Percentiles rank a stretch among this genome's conserved stretches.
Conservation (phyloP, 2,329 filamentous ascomycete species). For the Dothidotthia symphoricarpi region DNA sequence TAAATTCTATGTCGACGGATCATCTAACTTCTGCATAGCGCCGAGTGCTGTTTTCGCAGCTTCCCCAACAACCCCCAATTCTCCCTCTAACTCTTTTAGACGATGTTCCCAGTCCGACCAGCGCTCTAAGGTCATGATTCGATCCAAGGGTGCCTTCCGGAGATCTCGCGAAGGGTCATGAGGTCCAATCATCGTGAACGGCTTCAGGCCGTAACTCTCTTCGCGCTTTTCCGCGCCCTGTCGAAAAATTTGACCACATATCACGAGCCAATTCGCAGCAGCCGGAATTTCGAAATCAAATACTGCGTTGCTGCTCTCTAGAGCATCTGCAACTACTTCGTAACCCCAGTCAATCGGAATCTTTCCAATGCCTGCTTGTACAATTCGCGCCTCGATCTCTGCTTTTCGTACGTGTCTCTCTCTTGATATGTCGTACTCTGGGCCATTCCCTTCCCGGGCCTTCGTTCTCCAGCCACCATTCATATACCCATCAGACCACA, state of each 20-base stretch:
- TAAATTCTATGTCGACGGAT: no score
- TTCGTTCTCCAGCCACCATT: constrained; percentile 1
- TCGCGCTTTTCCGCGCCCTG: neutral
- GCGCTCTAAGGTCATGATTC: neutral
- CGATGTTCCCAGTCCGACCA: constrained; percentile 1
- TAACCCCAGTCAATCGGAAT: constrained; percentile 8
- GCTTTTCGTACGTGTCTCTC: constrained; percentile 1
- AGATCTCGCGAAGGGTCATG: neutral
- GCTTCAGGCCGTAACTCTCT: constrained; percentile 1
- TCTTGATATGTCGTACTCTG: neutral
- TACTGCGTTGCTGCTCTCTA: constrained; percentile 3
- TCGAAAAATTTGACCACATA: neutral
- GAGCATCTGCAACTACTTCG: constrained; percentile 6
- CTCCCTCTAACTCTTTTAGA: neutral
- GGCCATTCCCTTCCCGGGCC: neutral
- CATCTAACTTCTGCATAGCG: no score
- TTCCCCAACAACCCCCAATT: neutral
- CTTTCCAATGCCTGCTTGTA: neutral
- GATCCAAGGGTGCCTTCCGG: neutral
- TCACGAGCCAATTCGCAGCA: neutral
- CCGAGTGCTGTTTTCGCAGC: neutral
- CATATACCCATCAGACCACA: constrained; percentile 7
- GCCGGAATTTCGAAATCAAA: constrained; percentile 8
- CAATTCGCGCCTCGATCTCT: constrained; percentile 6
- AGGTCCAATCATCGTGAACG: no score